Conservation (phyloP, 2,329 filamentous ascomycete genomes). For the Decorospora gaudefroyi region DNA sequence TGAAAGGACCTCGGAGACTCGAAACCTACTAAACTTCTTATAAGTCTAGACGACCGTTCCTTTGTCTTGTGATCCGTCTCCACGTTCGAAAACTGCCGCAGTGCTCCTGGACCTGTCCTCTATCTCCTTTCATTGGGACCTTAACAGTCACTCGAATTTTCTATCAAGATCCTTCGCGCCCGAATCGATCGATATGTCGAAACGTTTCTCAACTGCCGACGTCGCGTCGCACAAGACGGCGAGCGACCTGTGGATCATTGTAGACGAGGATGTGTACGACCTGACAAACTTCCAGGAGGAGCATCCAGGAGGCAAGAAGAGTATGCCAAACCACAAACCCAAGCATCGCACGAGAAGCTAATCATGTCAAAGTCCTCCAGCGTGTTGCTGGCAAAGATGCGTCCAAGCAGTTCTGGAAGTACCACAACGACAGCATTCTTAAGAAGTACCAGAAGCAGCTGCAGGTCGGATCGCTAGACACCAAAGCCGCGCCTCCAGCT, state of each 20-base stretch:
- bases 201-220: conserved; percentile 80
- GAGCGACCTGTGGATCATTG: conserved; percentile 82
- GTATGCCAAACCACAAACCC: conserved; percentile 49
- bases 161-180: too few relatives aligned
- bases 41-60: conserved; percentile 28
- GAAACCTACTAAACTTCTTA: conserved; percentile 25
- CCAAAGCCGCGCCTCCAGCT: conserved; percentile 66
- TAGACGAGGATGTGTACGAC: conserved; percentile 96
- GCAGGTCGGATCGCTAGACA: conserved; percentile 75
- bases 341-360: conserved; percentile 13
- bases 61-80: conserved; percentile 33
- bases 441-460: conserved; percentile 66
- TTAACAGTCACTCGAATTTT: too few relatives aligned
- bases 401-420: conserved; percentile 70
- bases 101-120: conserved; percentile 9
- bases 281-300: conserved; percentile 68
- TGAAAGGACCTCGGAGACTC: conserved; percentile 40
- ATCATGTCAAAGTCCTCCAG: conserved; percentile 59
- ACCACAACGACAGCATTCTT: conserved; percentile 64
- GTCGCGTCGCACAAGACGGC: conserved; percentile 91
- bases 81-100: too few relatives aligned
- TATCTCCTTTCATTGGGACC: too few relatives aligned
- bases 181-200: conserved; percentile 75
- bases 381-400: conserved; percentile 69
- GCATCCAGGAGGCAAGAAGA: conserved; percentile 71